These are phyloP conservation scores for Citrullus colocynthis DNA, from an alignment of 306 rosid species.

Conservation along the genomic window DNA sequence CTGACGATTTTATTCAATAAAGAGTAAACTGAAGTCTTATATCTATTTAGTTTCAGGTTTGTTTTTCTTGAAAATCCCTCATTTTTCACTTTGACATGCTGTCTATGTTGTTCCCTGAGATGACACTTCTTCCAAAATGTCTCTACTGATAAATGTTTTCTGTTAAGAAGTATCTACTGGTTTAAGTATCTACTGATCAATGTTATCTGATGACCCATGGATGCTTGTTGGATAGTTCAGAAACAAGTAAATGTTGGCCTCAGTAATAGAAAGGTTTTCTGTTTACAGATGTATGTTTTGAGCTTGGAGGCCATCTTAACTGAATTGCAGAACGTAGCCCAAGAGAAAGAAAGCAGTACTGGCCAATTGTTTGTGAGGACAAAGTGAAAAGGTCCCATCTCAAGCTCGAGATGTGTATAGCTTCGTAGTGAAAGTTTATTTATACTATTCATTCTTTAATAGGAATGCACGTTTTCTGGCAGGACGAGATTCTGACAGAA, in stretches of 20 bases:
- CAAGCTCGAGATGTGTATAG: not conserved
- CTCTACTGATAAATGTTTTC: not conserved
- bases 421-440: not conserved
- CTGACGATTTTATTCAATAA: not conserved
- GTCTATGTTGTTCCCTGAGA: not conserved
- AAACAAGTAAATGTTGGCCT: not conserved
- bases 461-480: not conserved
- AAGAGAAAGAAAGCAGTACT: not conserved
- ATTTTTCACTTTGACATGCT: not conserved
- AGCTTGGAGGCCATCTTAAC: not conserved
- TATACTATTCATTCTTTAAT: not conserved
- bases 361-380: not conserved
- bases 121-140: not conserved
- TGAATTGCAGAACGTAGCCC: not conserved
- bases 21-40: not conserved
- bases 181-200: not conserved
- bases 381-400: not conserved
- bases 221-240: not conserved
- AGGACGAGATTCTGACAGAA: not conserved
- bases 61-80: not conserved
- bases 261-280: not conserved
- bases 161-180: not conserved
- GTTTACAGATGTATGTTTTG: not conserved
- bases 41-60: not conserved
- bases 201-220: not conserved